phyloP scores from a whole-genome alignment of 306 rosid genomes.

The Inga leiocalycina region DNA sequence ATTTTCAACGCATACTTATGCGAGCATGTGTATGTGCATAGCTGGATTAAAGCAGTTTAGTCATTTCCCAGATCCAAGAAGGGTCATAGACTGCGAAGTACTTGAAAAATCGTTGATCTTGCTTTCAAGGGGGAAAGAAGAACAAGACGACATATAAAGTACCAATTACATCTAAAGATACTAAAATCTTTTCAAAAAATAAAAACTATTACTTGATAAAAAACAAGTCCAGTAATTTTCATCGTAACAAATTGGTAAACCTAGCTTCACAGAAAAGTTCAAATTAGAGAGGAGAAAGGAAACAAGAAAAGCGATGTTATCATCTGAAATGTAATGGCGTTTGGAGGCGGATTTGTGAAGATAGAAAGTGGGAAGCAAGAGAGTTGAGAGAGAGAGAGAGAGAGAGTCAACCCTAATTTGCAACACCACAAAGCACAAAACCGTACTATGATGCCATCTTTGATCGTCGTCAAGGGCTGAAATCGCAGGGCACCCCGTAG shows the following conservation, averaged over 20 bases:
- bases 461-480: conserved; percentile 50
- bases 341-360: conserved; percentile 88
- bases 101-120: too few species aligned
- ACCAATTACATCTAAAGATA: neutral
- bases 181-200: neutral
- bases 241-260: neutral
- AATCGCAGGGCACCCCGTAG: conserved; percentile 76
- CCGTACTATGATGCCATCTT: conserved; percentile 91
- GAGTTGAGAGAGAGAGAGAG: neutral
- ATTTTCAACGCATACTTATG: neutral
- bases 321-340: conserved; percentile 58
- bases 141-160: too few species aligned
- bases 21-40: too few species aligned
- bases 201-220: neutral
- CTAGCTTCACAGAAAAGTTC: neutral
- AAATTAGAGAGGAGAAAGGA: neutral
- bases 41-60: neutral
- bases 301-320: neutral
- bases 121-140: too few species aligned
- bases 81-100: neutral
- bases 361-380: conserved; percentile 23
- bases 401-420: neutral
- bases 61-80: neutral
- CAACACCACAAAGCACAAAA: conserved; percentile 55
- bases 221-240: neutral